Conservation (phyloP, 2,329 filamentous ascomycete species). For the Xylaria sp. region DNA sequence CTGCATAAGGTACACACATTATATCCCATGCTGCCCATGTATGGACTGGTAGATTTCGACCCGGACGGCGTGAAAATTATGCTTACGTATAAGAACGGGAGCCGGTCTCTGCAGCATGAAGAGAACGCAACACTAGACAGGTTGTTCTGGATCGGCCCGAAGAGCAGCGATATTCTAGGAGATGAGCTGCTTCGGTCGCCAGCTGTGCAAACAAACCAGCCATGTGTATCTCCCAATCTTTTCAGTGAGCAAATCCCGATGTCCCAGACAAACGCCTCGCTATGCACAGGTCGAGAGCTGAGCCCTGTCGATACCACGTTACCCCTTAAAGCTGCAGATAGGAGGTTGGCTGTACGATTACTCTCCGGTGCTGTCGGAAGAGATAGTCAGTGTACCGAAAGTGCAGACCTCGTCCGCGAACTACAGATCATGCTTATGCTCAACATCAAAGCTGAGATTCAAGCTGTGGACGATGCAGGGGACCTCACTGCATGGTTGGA, state of each 20-base stretch:
- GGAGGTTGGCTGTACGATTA: constrained; percentile 65
- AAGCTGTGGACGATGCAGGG: constrained; percentile 70
- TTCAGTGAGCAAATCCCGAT: constrained; percentile 3
- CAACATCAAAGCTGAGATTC: constrained; percentile 81
- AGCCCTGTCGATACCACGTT: constrained; percentile 39
- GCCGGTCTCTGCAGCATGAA: constrained; percentile 71
- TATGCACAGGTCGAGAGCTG: not conserved
- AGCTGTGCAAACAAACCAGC: not conserved
- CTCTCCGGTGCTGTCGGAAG: constrained; percentile 57
- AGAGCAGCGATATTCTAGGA: constrained; percentile 55
- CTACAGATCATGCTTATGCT: constrained; percentile 79
- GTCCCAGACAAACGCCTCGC: not conserved
- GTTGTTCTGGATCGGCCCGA: constrained; percentile 74
- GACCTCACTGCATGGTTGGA: constrained; percentile 64
- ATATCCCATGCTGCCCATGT: constrained; percentile 65
- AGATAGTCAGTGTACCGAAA: constrained; percentile 46
- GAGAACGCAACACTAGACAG: constrained; percentile 59
- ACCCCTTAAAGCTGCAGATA: constrained; percentile 65
- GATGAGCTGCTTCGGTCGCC: not conserved
- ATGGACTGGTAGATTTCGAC: constrained; percentile 78
- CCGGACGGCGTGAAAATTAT: constrained; percentile 80
- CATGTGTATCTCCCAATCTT: not conserved
- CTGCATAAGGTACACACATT: constrained; percentile 63
- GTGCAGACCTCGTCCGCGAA: constrained; percentile 61
- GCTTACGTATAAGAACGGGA: constrained; percentile 78